These are phyloP conservation scores for Yamadazyma sp. DNA, from an alignment of 1,139 yeast species.

Conservation along the genomic window DNA sequence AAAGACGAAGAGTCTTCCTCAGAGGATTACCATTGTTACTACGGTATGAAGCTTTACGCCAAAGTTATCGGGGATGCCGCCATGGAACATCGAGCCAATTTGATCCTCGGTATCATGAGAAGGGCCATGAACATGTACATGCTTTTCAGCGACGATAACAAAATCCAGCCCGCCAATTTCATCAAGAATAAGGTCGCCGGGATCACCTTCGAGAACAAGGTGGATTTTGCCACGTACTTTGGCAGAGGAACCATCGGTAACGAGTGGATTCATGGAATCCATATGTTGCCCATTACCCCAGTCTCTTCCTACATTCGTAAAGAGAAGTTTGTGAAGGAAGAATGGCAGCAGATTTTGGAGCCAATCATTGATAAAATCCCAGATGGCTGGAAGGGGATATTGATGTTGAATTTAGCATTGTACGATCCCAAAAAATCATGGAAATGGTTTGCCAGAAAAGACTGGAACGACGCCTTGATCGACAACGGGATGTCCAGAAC, in stretches of 20 bases:
- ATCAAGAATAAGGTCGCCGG: slow-evolving; percentile 46
- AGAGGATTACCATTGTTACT: slow-evolving; percentile 47
- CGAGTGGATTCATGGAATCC: slow-evolving; percentile 51
- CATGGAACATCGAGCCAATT: slow-evolving; percentile 41
- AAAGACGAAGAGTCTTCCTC: slow-evolving; percentile 49
- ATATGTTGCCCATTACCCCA: slow-evolving; percentile 49
- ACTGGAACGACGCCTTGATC: slow-evolving; percentile 38
- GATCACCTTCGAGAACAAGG: slow-evolving; percentile 45
- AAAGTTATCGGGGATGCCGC: slow-evolving; percentile 29
- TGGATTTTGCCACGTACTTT: slow-evolving; percentile 46
- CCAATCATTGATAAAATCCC: slow-evolving; percentile 35
- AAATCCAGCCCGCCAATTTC: slow-evolving; percentile 36
- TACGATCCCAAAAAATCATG: slow-evolving; percentile 37
- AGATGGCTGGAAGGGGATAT: slow-evolving; percentile 48
- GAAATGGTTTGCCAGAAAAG: slow-evolving; percentile 39
- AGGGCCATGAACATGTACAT: slow-evolving; percentile 46
- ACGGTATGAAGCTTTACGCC: slow-evolving; percentile 44
- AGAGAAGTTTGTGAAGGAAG: slow-evolving; percentile 38
- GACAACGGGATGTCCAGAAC: slow-evolving; percentile 49
- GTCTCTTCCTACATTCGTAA: slow-evolving; percentile 39
- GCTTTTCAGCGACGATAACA: slow-evolving; percentile 41
- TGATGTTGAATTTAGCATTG: slow-evolving; percentile 40
- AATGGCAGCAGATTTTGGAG: slow-evolving; percentile 41
- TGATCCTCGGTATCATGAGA: slow-evolving; percentile 44
- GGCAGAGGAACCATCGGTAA: slow-evolving; percentile 44